phyloP scores from a whole-genome alignment of 169 alveolate species.

The Plasmodium vivax region DNA sequence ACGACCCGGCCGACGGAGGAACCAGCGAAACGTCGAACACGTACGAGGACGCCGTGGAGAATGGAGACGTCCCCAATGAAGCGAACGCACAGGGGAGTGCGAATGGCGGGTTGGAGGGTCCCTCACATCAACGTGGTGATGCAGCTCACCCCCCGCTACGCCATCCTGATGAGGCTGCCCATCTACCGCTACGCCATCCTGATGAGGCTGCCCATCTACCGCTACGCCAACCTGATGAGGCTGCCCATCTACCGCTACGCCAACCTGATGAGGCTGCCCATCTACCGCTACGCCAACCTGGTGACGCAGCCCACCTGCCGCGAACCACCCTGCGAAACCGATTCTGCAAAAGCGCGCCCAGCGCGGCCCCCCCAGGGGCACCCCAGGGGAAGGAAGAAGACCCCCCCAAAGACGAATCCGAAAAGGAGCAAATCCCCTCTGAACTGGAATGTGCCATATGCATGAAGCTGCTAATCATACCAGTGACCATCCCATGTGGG shows the following conservation, averaged over 20 bases:
- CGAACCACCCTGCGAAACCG: not conserved
- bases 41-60: not conserved
- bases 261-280: not conserved
- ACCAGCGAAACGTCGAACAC: conserved; percentile 1
- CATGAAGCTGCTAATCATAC: conserved; percentile 80
- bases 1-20: not conserved
- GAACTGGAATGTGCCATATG: conserved; percentile 77
- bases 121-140: not conserved
- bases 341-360: not conserved
- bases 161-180: not conserved
- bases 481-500: conserved; percentile 87
- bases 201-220: not conserved
- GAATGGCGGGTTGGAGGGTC: not conserved
- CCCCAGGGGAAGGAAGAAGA: not conserved
- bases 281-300: not conserved
- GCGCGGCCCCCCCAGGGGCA: not conserved
- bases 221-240: not conserved
- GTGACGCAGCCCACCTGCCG: not conserved
- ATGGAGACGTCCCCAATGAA: not conserved
- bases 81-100: not conserved
- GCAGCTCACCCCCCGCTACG: not conserved
- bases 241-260: not conserved
- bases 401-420: not conserved
- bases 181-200: not conserved
- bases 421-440: conserved; percentile 18